Evolutionary conservation across 1,284 basidiomycete genomes (phyloP).

Genomic region (Pyrrhoderma noxium): DNA sequence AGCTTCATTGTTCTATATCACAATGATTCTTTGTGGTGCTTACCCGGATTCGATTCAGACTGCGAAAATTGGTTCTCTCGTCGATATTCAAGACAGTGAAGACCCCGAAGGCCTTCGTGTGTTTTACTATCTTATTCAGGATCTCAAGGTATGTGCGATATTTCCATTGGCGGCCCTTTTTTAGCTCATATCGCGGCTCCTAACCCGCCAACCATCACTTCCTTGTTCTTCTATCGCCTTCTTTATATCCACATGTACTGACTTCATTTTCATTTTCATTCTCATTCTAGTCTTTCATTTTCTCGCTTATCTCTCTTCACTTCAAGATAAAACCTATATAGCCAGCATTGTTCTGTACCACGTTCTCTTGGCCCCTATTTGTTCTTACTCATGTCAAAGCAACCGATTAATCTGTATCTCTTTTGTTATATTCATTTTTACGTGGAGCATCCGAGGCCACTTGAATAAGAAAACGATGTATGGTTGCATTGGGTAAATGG

Average conservation of each 20-base stretch:
- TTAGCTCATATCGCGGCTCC: neutral
- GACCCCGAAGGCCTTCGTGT: slow-evolving; percentile 98
- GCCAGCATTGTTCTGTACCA: no score
- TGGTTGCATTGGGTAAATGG: no score
- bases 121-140: slow-evolving; percentile 98
- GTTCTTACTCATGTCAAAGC: neutral
- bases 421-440: neutral
- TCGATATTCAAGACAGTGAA: slow-evolving; percentile 95
- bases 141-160: slow-evolving; percentile 69
- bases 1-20: slow-evolving; percentile 27
- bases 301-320: slow-evolving; percentile 94
- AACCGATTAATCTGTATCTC: neutral
- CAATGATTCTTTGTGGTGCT: neutral
- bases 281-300: slow-evolving; percentile 86
- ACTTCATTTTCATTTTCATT: neutral
- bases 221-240: no score
- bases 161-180: neutral
- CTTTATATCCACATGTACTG: no score
- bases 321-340: slow-evolving; percentile 99
- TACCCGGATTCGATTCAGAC: slow-evolving; percentile 48
- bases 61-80: slow-evolving; percentile 93
- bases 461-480: no score
- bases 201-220: neutral
- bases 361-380: no score
- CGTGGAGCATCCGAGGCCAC: no score